Evolutionary conservation across 768 basidiomycete genomes (phyloP).

Genomic region (Suillus occidentalis): DNA sequence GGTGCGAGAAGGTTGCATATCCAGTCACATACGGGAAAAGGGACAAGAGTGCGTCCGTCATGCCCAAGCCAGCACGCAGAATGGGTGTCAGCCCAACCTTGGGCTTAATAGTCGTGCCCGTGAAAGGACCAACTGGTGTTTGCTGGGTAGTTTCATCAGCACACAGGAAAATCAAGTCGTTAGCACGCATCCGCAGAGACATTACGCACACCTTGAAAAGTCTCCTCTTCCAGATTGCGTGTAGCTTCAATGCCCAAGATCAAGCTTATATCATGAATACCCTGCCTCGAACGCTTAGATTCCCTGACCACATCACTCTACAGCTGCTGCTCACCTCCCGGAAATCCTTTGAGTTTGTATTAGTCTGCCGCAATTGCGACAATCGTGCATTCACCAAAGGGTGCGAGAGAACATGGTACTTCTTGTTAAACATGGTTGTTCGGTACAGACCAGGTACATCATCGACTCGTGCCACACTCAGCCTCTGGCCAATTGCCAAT

Average conservation of each 20-base stretch:
- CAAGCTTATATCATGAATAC: constrained; percentile 71
- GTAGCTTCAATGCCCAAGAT: constrained; percentile 86
- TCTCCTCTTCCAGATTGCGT: constrained; percentile 59
- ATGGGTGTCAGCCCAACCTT: constrained; percentile 88
- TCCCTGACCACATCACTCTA: constrained; percentile 3
- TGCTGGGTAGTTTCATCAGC: constrained; percentile 39
- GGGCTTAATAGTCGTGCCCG: constrained; percentile 71
- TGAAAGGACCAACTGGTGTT: constrained; percentile 80
- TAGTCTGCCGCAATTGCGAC: constrained; percentile 63
- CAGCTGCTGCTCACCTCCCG: constrained; percentile 53
- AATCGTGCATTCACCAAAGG: constrained; percentile 74
- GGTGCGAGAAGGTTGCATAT: constrained; percentile 6
- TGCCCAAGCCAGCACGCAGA: constrained; percentile 88
- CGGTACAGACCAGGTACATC: constrained; percentile 1
- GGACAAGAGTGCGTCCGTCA: constrained; percentile 84
- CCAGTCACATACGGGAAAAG: constrained; percentile 72
- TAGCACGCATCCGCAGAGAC: neutral
- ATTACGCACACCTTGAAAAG: constrained; percentile 61
- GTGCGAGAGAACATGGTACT: constrained; percentile 60
- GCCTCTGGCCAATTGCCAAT: neutral
- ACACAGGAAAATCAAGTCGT: constrained; percentile 7
- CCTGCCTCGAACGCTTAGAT: constrained; percentile 40
- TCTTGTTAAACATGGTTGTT: constrained; percentile 27
- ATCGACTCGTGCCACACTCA: neutral
- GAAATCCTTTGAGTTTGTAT: constrained; percentile 71